Base-by-base conservation (phyloP, 768 basidiomycete genomes). In the Mycena crocata region DNA sequence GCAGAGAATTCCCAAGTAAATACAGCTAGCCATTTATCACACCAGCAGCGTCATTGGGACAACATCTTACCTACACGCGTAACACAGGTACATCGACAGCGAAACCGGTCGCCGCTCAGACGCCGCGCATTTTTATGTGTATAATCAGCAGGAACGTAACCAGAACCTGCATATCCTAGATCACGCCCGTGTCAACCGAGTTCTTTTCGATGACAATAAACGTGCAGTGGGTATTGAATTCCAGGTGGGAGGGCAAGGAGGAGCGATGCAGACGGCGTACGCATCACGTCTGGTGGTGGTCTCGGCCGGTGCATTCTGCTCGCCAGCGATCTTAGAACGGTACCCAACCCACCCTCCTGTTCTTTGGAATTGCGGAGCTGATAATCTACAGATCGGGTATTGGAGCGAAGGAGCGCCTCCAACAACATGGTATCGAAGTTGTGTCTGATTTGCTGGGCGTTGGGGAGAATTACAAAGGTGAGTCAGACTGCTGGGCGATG, bases 351-450 rank as follows among this genome's bases (percentile, higher is more conserved):
- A n/a, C n/a, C n/a, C n/a, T n/a, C n/a, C n/a, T n/a, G n/a, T n/a
- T n/a, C n/a, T n/a, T n/a, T n/a, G n/a, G n/a, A n/a, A n/a, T n/a
- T n/a, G n/a, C n/a, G n/a, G n/a, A n/a, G n/a, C n/a, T n/a, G n/a
- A n/a, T n/a, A n/a, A n/a, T n/a, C n/a, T n/a, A n/a, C n/a, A 80
- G 79, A 26, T 91, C 89, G 0, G 92, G 93, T 6, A 90, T 95
- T 60, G 93, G 93, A 1, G 80, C 84, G 0, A 71, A 72, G 4
- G 72, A 77, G 0, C 69, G 89, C 31, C 78, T 93, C 42, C 69
- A 83, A 35, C 76, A 76, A 44, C 77, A 84, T 55, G 81, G 79
- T 12, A 84, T 94, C 30, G 66, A 79, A 8, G 78, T 81, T 57
- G 59, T 87, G 28, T 82, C 90, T 19, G 87, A 93, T 56, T 84